Conservation (phyloP, 2,329 filamentous ascomycete genomes). For the Fusarium nanum region DNA sequence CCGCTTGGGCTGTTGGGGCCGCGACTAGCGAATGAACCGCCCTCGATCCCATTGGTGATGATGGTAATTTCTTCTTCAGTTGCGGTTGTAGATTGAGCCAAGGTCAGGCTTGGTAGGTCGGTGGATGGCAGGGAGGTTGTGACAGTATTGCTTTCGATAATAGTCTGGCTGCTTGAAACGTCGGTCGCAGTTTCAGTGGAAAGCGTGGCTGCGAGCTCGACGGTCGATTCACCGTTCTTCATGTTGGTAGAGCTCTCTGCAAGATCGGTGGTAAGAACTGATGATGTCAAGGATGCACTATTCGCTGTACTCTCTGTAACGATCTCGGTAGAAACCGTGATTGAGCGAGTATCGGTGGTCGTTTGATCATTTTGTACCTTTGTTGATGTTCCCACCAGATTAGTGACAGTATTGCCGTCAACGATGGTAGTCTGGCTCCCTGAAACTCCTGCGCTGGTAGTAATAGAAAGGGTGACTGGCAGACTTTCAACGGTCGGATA, state of each 20-base stretch:
- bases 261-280: neutral
- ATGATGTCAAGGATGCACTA: neutral
- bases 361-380: no score
- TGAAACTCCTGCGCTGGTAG: no score
- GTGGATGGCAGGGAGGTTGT: neutral
- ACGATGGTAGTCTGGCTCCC: no score
- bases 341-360: no score
- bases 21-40: conserved; percentile 3
- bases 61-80: neutral
- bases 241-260: neutral
- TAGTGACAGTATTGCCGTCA: no score
- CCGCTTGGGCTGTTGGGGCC: conserved; percentile 8
- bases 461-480: neutral
- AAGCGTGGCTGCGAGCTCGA: neutral
- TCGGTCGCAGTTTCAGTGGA: neutral
- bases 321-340: no score
- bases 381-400: neutral
- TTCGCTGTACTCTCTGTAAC: neutral
- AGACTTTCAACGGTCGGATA: accelerated
- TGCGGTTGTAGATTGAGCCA: neutral
- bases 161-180: neutral
- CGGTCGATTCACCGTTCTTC: neutral
- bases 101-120: neutral
- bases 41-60: conserved; percentile 7
- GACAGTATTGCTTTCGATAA: neutral